These are phyloP conservation scores for Adansonia grandidieri DNA, from an alignment of 441 rosid genomes.

Conservation along the genomic window DNA sequence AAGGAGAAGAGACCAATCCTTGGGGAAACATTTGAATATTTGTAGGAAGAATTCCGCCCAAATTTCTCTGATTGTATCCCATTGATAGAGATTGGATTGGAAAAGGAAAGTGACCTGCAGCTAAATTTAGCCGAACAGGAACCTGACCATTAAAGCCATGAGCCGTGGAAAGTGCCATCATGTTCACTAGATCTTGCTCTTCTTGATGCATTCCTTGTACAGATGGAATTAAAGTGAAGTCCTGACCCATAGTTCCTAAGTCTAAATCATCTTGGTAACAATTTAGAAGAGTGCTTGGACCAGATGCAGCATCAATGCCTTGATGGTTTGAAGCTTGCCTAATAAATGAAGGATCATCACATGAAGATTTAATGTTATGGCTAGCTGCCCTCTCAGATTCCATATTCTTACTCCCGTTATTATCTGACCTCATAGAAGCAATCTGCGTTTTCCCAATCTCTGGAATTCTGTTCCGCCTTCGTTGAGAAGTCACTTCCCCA, in stretches of 20 bases:
- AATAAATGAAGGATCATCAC: constrained; percentile 54
- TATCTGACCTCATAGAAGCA: constrained; percentile 54
- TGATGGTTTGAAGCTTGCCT: constrained; percentile 53
- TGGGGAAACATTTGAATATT: constrained; percentile 69
- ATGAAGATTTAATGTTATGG: constrained; percentile 43
- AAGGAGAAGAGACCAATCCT: constrained; percentile 59
- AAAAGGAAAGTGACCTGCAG: constrained; percentile 68
- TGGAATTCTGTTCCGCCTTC: constrained; percentile 51
- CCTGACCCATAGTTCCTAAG: constrained; percentile 58
- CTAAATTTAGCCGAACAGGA: constrained; percentile 65
- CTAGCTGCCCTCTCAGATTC: constrained; percentile 56
- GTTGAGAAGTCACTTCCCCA: constrained; percentile 58
- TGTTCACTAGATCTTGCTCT: constrained; percentile 79
- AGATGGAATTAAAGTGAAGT: constrained; percentile 53
- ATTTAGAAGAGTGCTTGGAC: constrained; percentile 51
- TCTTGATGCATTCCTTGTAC: constrained; percentile 75
- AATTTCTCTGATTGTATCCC: constrained; percentile 73
- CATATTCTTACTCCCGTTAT: constrained; percentile 48
- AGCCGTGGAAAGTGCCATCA: constrained; percentile 61
- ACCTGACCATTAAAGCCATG: constrained; percentile 78
- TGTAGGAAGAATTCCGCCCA: constrained; percentile 63
- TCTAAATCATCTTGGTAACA: constrained; percentile 53
- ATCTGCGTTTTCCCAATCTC: constrained; percentile 66
- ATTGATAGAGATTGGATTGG: constrained; percentile 61
- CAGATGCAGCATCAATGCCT: constrained; percentile 50